Base-by-base conservation (phyloP, 495 filamentous ascomycete genomes). In the Pyrenopolyporus hunteri region DNA sequence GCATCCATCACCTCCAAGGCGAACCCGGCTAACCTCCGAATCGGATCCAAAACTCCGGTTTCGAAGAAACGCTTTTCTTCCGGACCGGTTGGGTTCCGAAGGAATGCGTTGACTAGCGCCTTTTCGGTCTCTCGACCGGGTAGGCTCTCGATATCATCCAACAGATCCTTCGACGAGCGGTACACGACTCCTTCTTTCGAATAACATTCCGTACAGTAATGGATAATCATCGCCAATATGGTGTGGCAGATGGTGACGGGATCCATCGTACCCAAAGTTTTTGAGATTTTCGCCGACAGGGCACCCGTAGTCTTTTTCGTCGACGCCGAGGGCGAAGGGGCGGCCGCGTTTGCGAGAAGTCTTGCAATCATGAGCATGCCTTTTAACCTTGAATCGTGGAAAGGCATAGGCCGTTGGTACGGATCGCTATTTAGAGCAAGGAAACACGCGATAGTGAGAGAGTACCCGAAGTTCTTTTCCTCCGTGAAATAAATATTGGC, bases 221-320 rank as follows among this genome's bases (percentile, higher is more conserved):
- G 62, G 3, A 76, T 23, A 7, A 73, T 62, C 7, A 79, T 59
- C 2, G 66, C 64, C 16, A 80, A 53, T 9, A 79, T 32, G 7
- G 57, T 59, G 43, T 80, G 74, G 60, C 74, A 76, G 35, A 81
- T 64, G n/a, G 71, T 75, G 8, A 70, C 66, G 25, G 76, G 76
- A 26, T 80, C 76, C 9, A 63, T 70, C 23, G 58, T 64, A 1
- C 51, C 51, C 19, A 79, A 28, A 1, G 63, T 48, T 1, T 67
- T 61, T 6, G 67, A 57, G 2, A 78, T 36, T 20, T 45, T 73
- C 59, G 26, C 59, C 50, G 19, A 60, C 26, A 54, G 62, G 63
- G 19, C 26, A 36, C 4, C 33, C 2, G n/a, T n/a, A n/a, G n/a
- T 10, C n/a, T 4, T 13, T 42, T 22, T 11, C 6, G 10, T 49